Base-by-base conservation (phyloP, 1,284 basidiomycete species). In the Fistulina hepatica region DNA sequence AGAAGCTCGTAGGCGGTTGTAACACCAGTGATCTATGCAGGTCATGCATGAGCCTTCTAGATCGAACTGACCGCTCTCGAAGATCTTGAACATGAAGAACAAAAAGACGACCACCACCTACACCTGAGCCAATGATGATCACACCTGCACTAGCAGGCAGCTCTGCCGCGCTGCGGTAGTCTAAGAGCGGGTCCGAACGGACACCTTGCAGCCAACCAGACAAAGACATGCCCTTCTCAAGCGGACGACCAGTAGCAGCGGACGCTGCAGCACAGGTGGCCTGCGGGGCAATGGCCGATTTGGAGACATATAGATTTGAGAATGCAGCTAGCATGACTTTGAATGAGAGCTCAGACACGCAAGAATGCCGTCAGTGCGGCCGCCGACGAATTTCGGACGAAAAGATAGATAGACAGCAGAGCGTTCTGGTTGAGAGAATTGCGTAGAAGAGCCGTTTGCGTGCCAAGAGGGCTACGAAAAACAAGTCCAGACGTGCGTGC, bases 91-190 rank as follows among this genome's bases (percentile, higher is more conserved):
- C 19, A 10, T 26, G 17, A 21, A 12, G 11, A 37, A 13, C 15
- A 12, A 10, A 22, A 13, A 9, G 27, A n/a, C n/a, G n/a, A n/a
- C 3, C 22, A 11, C 2, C 6, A 42, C 46, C 23, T 22, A 52
- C 44, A 25, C 52, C 52, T 26, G 49, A 45, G 9, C 52, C 51
- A 32, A 54, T 49, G 19, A 54, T 49, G 9, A 50, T 49, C 3
- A 50, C 43, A n/a, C 51, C 51, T 7, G 46, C 48, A 10, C 36
- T 20, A 12, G 27, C n/a, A 10, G 52, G 48, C 3, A 54, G 40
- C n/a, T 41, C 35, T 24, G 45, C 44, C 2, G 47, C 51, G 15
- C 49, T 51, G 10, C 47, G 44, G 34, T 51, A 44, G 39, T 48
- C 46, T 11, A 53, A 33, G 1, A 53, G 35, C 9, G 47, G 41